These are phyloP conservation scores for Cyphellophora attinorum DNA, from an alignment of 2,329 filamentous ascomycete species.

Conservation along the genomic window DNA sequence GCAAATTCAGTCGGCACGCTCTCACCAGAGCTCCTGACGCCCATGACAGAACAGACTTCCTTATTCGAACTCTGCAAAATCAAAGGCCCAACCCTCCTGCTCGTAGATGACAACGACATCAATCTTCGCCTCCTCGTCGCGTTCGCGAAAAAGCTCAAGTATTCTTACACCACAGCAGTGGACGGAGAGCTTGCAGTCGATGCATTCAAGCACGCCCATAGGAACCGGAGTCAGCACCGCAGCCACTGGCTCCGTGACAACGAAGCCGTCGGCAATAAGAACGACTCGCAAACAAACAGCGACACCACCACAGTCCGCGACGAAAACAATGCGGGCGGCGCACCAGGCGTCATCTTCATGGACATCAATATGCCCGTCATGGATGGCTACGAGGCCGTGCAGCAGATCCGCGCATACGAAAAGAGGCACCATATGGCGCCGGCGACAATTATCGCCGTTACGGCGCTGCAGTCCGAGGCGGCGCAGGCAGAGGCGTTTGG, in stretches of 20 bases:
- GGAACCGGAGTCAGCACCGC: constrained; percentile 1
- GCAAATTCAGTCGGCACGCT: too few species aligned
- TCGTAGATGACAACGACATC: constrained; percentile 35
- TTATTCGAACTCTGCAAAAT: constrained; percentile 1
- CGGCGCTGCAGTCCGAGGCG: constrained; percentile 29
- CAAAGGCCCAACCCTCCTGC: too few species aligned
- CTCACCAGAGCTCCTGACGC: too few species aligned
- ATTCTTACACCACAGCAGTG: constrained; percentile 25
- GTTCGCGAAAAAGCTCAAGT: constrained; percentile 28
- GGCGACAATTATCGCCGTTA: constrained; percentile 34
- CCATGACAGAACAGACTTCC: too few species aligned
- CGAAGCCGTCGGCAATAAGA: constrained; percentile 8
- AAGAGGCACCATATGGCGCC: constrained; percentile 23
- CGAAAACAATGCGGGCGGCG: too few species aligned
- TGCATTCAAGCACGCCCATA: constrained; percentile 3
- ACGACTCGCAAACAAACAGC: too few species aligned
- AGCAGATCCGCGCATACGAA: constrained; percentile 29
- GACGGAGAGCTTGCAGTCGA: constrained; percentile 30
- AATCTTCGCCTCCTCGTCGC: constrained; percentile 33
- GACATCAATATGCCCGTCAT: constrained; percentile 39
- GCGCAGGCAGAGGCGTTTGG: constrained; percentile 34
- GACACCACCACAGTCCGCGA: too few species aligned
- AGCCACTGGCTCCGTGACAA: constrained; percentile 16
- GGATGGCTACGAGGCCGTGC: constrained; percentile 35
- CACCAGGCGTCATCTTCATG: constrained; percentile 37